These are phyloP conservation scores for Backusella australiensis DNA, from an alignment of 192 early-diverging fungal genomes.

Conservation along the genomic window DNA sequence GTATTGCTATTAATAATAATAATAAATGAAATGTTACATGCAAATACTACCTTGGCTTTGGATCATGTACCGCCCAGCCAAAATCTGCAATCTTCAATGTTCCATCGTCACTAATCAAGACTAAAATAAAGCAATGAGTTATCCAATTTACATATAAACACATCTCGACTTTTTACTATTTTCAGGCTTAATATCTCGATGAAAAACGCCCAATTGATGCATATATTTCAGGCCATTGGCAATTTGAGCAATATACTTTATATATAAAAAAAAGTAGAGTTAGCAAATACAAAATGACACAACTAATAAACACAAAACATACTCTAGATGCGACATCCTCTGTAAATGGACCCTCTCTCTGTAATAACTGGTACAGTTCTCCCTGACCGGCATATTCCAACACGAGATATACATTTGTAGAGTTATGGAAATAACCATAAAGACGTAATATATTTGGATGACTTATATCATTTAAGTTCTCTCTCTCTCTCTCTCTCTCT, in stretches of 20 bases:
- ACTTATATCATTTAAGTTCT: slow-evolving; percentile 27
- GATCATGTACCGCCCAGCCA: slow-evolving; percentile 94
- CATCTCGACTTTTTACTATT: slow-evolving; percentile 50
- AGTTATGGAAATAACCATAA: slow-evolving; percentile 94
- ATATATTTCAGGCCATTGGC: slow-evolving; percentile 69
- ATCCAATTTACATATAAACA: background rate
- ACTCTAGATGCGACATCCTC: slow-evolving; percentile 72
- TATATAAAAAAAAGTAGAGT: too few relatives aligned
- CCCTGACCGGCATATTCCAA: slow-evolving; percentile 91
- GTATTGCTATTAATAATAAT: slow-evolving; percentile 11
- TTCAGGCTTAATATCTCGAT: slow-evolving; percentile 82
- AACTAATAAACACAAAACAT: background rate
- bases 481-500: too few relatives aligned
- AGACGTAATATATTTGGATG: slow-evolving; percentile 91
- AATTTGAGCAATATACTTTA: slow-evolving; percentile 85
- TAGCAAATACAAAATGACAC: background rate
- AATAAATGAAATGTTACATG: slow-evolving; percentile 51
- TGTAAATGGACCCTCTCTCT: slow-evolving; percentile 62
- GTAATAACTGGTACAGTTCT: slow-evolving; percentile 83
- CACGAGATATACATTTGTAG: slow-evolving; percentile 86
- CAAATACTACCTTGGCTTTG: slow-evolving; percentile 64
- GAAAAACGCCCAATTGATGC: slow-evolving; percentile 89
- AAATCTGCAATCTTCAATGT: slow-evolving; percentile 94
- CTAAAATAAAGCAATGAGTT: slow-evolving; percentile 7
- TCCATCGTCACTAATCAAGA: slow-evolving; percentile 72